Base-by-base conservation (phyloP, 2,329 filamentous ascomycete genomes). In the Lachnellula subtilissima region DNA sequence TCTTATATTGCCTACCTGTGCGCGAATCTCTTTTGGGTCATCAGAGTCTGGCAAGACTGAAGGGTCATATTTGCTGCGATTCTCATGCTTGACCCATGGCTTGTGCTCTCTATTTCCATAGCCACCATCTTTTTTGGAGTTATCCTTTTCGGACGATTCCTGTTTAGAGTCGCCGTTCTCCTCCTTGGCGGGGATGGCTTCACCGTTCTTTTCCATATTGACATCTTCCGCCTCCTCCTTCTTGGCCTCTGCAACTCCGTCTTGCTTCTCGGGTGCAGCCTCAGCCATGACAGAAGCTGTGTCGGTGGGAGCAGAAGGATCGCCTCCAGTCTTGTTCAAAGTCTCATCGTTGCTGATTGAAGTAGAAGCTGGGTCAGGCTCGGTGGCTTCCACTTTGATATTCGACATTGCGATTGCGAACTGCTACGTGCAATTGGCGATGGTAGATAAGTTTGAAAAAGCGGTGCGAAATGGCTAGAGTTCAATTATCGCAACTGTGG, bases 21-120 rank as follows among this genome's bases (percentile, higher is more conserved):
- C 82, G 65, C 85, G 80, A 66, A 89, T 89, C 71, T 85, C 78
- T 28, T 76, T 77, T 1, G 82, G 81, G 69, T 89, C 85, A 64
- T 80, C 78, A 53, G 79, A 83, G 67, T 82, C 79, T 57, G 79
- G 71, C 61, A 77, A 74, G 23, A 72, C 67, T 46, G 82, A 81
- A 48, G 84, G 76, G 66, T 83, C 78, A 52, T 79, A 82, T 69
- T 82, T 83, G 70, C 74, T 76, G 58, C 80, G 78, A 54, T 76
- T 75, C 60, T 64, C 57, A 64, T 64, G 54, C 64, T 63, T 56
- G 19, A 60, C 66, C 59, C 70, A 58, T 25, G 37, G 36, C 22
- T 56, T 56, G 45, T 19, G 37, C 15, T 53, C 48, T 7, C 48
- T 32, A 45, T 52, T 5, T 12, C 42, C 42, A 5, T 22, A 17